Evolutionary conservation across 306 rosid species (phyloP).

Genomic region (Rosa persica): DNA sequence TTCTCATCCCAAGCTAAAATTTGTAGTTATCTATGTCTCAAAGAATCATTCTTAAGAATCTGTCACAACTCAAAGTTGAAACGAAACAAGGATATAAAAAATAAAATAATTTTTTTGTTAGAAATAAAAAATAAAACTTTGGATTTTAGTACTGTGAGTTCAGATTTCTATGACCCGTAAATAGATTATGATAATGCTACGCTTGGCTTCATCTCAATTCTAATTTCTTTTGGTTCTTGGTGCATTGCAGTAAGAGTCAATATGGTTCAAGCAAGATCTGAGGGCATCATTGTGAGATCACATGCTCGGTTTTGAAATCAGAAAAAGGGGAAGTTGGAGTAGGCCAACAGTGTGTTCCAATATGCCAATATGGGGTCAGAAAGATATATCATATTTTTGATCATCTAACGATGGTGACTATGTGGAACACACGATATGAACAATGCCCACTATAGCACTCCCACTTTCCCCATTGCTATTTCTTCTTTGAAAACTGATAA

Average conservation of each 20-base stretch:
- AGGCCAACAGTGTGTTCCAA: neutral
- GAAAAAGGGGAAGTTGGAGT: neutral
- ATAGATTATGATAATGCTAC: conserved; percentile 2
- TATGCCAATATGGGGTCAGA: neutral
- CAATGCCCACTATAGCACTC: conserved; percentile 15
- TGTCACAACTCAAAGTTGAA: neutral
- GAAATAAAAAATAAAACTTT: neutral
- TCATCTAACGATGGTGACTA: neutral
- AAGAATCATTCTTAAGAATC: conserved; percentile 6
- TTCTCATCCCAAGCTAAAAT: neutral
- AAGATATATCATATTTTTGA: neutral
- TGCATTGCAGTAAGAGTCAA: neutral
- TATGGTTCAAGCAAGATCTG: neutral
- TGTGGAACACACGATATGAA: neutral
- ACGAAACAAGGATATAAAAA: neutral
- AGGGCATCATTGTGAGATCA: conserved; percentile 4
- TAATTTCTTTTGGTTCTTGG: neutral
- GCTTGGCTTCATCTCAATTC: neutral
- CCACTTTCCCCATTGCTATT: conserved; percentile 2
- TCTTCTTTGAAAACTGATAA: neutral
- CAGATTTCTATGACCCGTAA: neutral
- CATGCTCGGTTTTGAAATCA: neutral
- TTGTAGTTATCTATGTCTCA: neutral
- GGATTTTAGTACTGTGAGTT: neutral
- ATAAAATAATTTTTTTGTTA: neutral